phyloP scores from a whole-genome alignment of 768 basidiomycete species.

The Cytidiella melzeri region DNA sequence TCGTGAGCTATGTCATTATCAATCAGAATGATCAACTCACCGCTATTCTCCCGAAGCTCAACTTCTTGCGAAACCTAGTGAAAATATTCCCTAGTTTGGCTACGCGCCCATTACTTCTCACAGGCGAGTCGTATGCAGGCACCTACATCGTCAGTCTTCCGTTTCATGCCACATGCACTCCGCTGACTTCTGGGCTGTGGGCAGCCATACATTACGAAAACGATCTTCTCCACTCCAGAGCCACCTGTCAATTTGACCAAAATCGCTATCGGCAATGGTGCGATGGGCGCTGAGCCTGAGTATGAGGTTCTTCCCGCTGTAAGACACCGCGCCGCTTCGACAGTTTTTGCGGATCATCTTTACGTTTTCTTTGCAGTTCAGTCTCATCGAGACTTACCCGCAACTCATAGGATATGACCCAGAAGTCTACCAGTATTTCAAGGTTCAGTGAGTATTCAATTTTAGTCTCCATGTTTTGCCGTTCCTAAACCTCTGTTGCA shows the following conservation, averaged over 20 bases:
- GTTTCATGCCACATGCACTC: neutral
- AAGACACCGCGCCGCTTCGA: conserved; percentile 12
- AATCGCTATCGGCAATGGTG: conserved; percentile 63
- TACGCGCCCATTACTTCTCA: conserved; percentile 57
- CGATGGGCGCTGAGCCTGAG: conserved; percentile 41
- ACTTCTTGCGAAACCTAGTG: conserved; percentile 62
- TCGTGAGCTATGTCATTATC: conserved; percentile 26
- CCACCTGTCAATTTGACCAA: conserved; percentile 60
- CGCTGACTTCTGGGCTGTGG: neutral
- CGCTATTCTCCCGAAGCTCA: conserved; percentile 38
- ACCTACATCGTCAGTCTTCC: conserved; percentile 50
- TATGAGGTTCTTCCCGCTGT: conserved; percentile 48
- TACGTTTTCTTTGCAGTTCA: conserved; percentile 31
- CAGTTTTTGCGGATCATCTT: neutral
- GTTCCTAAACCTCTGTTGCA: neutral
- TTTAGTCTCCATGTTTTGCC: neutral
- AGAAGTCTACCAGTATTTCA: conserved; percentile 60
- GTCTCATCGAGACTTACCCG: conserved; percentile 62
- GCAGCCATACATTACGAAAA: conserved; percentile 66
- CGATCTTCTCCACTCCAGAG: conserved; percentile 48
- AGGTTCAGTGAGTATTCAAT: conserved; percentile 45
- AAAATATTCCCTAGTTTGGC: conserved; percentile 66
- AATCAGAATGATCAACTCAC: too few species aligned
- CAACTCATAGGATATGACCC: conserved; percentile 67
- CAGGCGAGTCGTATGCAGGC: conserved; percentile 72